These are phyloP conservation scores for Bertia moriformis DNA, from an alignment of 2,329 filamentous ascomycete genomes.

Conservation along the genomic window DNA sequence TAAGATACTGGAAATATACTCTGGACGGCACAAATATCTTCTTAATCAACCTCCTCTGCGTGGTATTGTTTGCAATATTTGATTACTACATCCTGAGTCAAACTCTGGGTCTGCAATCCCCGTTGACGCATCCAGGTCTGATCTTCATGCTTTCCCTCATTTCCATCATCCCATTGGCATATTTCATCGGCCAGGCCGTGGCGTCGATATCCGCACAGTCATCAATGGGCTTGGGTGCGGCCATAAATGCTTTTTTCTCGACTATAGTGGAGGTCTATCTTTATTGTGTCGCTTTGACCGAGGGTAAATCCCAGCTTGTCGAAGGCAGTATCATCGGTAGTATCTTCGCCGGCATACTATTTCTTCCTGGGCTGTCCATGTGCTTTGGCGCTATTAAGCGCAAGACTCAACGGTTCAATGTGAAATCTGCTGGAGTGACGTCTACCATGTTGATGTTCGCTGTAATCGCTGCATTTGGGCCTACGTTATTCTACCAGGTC, in stretches of 20 bases:
- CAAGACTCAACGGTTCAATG: constrained; percentile 97
- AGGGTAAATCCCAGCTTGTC: constrained; percentile 84
- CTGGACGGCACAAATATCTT: constrained; percentile 98
- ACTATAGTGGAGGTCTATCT: constrained; percentile 95
- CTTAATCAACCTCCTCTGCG: constrained; percentile 85
- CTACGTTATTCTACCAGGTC: constrained; percentile 95
- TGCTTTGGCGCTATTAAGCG: constrained; percentile 95
- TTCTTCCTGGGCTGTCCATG: constrained; percentile 91
- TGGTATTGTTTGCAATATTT: constrained; percentile 88
- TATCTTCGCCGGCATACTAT: constrained; percentile 91
- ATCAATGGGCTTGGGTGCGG: constrained; percentile 92
- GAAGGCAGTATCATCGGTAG: constrained; percentile 96
- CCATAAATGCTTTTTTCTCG: constrained; percentile 95
- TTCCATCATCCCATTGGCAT: constrained; percentile 90
- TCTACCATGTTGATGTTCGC: constrained; percentile 97
- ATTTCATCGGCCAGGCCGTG: constrained; percentile 96
- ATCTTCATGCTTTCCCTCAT: constrained; percentile 72
- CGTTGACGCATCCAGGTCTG: constrained; percentile 70
- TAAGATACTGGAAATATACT: constrained; percentile 98
- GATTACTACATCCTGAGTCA: constrained; percentile 73
- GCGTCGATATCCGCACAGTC: constrained; percentile 97
- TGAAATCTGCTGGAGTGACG: constrained; percentile 86
- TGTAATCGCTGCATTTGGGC: constrained; percentile 85
- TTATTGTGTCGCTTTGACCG: constrained; percentile 82
- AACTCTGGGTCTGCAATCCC: constrained; percentile 52